Base-by-base conservation (phyloP, 306 rosid genomes). In the Pterocarpus macrocarpus region DNA sequence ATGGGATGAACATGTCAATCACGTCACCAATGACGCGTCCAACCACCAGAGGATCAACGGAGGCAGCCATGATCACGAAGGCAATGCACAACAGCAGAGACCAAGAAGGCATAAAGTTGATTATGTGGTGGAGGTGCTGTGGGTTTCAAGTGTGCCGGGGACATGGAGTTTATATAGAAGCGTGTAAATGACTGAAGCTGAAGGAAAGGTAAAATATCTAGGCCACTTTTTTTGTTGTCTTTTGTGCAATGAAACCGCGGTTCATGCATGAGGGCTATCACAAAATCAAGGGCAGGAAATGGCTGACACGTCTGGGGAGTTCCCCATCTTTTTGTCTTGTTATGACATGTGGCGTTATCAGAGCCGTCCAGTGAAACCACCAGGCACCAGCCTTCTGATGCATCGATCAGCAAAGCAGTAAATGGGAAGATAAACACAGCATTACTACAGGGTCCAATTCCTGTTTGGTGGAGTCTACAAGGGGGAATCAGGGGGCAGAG, bases 21-120 rank as follows among this genome's bases (percentile, higher is more conserved):
- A 93, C 97, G 53, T 95, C 99, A 0, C 97, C 99, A 14, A 95
- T 93, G 68, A 95, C 97, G 0, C 97, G 85, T 1, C 97, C 97
- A 16, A 95, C 93, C 0, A 95, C 92, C 5, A 95, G 86, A 3
- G 99, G 99, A 81, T 95, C 99, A 9, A 87, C 95, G 0, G 95
- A 92, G 11, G 85, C 75, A 7, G 95, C 90, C 98, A 95, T 91
- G 35, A 17, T 11, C 14, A 39, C 3, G 8, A 76, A 43, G 13
- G 28, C 28, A 57, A 65, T 61, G 47, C 64, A 73, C 67, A 81
- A 49, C 17, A 73, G 0, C 5, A 22, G 28, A 22, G 28, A 22
- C 28, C 28, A 22, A 22, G 28, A 22, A 22, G 28, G 28, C 28
- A 22, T 22, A 0, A 22, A 22, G 28, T 22, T 22, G 28, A 22